A percentile compares a stretch with the other conserved stretches of the same genome.
Evolutionary conservation across 768 basidiomycete genomes (phyloP).

Genomic region (Mycena floridula): DNA sequence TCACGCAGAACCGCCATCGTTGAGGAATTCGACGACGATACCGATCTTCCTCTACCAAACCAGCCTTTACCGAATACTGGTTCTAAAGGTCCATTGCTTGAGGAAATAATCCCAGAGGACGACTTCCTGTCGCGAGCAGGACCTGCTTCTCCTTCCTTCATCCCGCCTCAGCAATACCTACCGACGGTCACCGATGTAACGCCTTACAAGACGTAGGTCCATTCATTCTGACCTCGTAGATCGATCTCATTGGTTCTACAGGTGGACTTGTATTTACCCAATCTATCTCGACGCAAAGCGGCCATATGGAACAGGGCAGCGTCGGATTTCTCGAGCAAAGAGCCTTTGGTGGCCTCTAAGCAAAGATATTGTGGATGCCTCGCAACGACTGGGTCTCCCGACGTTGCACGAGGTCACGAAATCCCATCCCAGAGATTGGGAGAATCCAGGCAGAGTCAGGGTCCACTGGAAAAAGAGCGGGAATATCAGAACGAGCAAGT

Average conservation of each 20-base stretch:
- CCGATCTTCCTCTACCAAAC: conserved; percentile 78
- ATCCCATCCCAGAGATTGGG: conserved; percentile 94
- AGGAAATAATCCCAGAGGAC: conserved; percentile 65
- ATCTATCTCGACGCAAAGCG: conserved; percentile 96
- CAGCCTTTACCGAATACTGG: conserved; percentile 62
- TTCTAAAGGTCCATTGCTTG: conserved; percentile 66
- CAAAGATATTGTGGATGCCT: conserved; percentile 87
- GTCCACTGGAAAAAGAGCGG: conserved; percentile 89
- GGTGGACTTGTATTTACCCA: conserved; percentile 95
- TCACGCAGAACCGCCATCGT: conserved; percentile 29
- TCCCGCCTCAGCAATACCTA: conserved; percentile 15
- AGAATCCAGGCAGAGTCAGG: conserved; percentile 92
- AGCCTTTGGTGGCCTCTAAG: conserved; percentile 94
- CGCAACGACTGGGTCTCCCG: conserved; percentile 67
- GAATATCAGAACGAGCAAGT: conserved; percentile 71
- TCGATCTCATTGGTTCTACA: no score
- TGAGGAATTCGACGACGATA: conserved; percentile 91
- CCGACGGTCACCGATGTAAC: conserved; percentile 64
- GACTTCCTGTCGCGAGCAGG: conserved; percentile 32
- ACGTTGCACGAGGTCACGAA: conserved; percentile 88
- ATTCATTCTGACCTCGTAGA: conserved; percentile 2
- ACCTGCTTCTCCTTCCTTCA: conserved; percentile 47
- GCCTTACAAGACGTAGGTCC: conserved; percentile 74
- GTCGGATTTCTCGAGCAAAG: conserved; percentile 73
- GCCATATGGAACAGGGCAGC: conserved; percentile 75